Conservation (phyloP, 345 rosid genomes). For the Leavenworthia alabamica region DNA sequence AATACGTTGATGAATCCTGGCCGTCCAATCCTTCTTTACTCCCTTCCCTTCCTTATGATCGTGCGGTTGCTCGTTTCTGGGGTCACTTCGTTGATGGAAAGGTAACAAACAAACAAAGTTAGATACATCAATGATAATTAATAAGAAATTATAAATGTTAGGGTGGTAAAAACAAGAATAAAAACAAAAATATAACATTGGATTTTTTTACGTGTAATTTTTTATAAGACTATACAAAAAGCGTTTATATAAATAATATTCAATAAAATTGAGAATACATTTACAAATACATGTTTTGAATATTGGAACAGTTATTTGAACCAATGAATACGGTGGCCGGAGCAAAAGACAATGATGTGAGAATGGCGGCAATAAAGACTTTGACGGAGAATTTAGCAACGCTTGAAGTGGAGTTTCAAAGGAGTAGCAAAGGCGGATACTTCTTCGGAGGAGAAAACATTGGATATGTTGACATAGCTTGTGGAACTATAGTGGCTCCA, state of each 20-base stretch:
- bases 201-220: too few relatives aligned
- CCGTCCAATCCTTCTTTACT: slow-evolving; percentile 43
- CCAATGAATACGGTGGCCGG: slow-evolving; percentile 21
- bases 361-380: slow-evolving; percentile 26
- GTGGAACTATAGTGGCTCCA: slow-evolving; percentile 57
- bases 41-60: slow-evolving; percentile 44
- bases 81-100: slow-evolving; percentile 52
- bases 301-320: slow-evolving; percentile 45
- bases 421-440: slow-evolving; percentile 53
- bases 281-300: neutral
- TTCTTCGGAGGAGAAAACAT: slow-evolving; percentile 67
- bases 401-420: slow-evolving; percentile 50
- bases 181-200: too few relatives aligned
- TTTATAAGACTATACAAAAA: too few relatives aligned
- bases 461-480: slow-evolving; percentile 58
- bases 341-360: slow-evolving; percentile 38
- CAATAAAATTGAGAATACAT: too few relatives aligned
- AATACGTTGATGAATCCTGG: slow-evolving; percentile 71
- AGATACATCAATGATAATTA: too few relatives aligned
- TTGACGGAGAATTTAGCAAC: slow-evolving; percentile 34
- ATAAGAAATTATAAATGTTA: neutral
- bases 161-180: too few relatives aligned
- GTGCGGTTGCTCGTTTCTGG: slow-evolving; percentile 71
- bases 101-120: slow-evolving; percentile 34
- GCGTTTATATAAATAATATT: too few relatives aligned